Evolutionary conservation across 2,329 filamentous ascomycete species (phyloP), one percentile per base, ranked within the genome.

Genomic region (Berkeleyomyces rouxiae): DNA sequence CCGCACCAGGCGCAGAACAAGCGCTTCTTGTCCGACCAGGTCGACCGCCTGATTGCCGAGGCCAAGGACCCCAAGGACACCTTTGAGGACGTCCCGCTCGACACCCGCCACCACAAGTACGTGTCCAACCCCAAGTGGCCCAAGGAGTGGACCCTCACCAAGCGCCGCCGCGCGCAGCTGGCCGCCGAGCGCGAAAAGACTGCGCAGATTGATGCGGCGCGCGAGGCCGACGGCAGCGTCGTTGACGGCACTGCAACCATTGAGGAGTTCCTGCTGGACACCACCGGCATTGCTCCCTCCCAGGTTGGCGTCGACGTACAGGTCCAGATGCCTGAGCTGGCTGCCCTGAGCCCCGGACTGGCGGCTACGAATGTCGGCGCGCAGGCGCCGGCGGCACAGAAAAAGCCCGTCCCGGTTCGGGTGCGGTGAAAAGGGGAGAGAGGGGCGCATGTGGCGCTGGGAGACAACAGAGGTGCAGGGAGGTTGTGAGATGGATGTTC

Each of bases 1-100:
- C 84, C 89, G 71, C 88, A 91, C 62, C 87, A 90, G 71, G 89
- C 91, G 16, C 91, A 97, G 77, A 99, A 99, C 78, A 99, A 97
- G 79, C 84, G 89, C n/a, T 93, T 93, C 72, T 79, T 99, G 31
- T 86, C 84, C 61, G 89, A 95, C 69, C 74, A 90, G 58, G 82
- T 97, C 59, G 78, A 86, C 66, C 82, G 79, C 59, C 76, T 99
- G 67, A 75, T 99, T 64, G 77, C 76, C 5, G 84, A 89, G 70
- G 90, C 91, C 64, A 88, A 84, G 76, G 86, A 96, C 70, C 77
- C 80, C 33, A 81, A 76, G 44, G 92, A 99, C 68, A 87, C 82
- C 9, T 96, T 97, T 69, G 85, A 85, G 67, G 93, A 99, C 71
- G 75, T 99, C 39, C 92, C 93, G 1, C 80, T 97, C 58, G 91